These are phyloP conservation scores for Haematococcus sp. DNA, from an alignment of 139 green algal species.

Conservation along the genomic window DNA sequence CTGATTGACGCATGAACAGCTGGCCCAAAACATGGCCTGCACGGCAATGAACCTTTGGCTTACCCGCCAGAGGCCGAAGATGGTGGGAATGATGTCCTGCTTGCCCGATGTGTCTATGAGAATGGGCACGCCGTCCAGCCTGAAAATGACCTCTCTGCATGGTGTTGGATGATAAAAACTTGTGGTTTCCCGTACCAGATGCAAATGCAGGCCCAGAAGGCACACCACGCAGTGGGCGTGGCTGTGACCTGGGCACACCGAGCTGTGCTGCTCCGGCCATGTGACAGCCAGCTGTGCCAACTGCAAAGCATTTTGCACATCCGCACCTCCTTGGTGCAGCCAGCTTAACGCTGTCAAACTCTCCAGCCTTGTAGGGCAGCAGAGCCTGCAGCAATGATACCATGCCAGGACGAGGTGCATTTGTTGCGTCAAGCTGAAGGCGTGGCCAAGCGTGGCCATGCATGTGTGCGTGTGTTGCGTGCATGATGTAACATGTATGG, in stretches of 20 bases:
- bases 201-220: too few species aligned
- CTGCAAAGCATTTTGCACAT: too few species aligned
- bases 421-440: not conserved
- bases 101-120: constrained; percentile 51
- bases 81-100: constrained; percentile 50
- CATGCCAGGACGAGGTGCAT: not conserved
- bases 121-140: constrained; percentile 39
- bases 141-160: constrained; percentile 37
- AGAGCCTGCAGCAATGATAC: constrained; percentile 22
- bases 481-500: not conserved
- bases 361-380: constrained; percentile 55
- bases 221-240: too few species aligned
- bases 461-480: not conserved
- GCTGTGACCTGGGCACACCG: too few species aligned
- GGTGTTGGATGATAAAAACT: too few species aligned
- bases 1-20: too few species aligned
- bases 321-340: constrained; percentile 22
- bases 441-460: not conserved
- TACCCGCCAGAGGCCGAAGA: constrained; percentile 54
- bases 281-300: too few species aligned
- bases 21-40: too few species aligned
- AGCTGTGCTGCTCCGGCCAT: too few species aligned
- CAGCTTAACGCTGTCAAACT: constrained; percentile 53
- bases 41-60: not conserved
- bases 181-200: too few species aligned